Evolutionary conservation across 805 yeast genomes (phyloP), one percentile per base, ranked within the genome.

Genomic region (Kazachstania bromeliacearum): DNA sequence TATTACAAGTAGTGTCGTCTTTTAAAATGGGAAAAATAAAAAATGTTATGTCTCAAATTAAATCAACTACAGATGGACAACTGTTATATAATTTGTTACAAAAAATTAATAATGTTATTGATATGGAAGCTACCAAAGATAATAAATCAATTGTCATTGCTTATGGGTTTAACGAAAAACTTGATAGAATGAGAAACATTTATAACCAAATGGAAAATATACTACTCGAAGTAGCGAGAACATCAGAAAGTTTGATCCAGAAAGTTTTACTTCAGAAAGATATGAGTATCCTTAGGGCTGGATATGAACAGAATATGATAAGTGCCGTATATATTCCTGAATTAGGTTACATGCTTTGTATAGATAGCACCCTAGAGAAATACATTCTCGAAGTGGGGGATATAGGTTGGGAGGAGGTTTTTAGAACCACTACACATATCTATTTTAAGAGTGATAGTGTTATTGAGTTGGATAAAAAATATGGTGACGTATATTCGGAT

Each of bases 251-350:
- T 5, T 6, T 18, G 3, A 8, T 45, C 12, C 23, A 22, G 7
- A 24, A 33, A 6, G 9, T 32, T 10, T 10, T 53, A 6, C 54
- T 64, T 9, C 26, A 27, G 0, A 22, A 28, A 3, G 19, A 48
- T 2, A 25, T 28, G 2, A 22, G 12, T 4, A 37, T 36, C 12
- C 28, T 29, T 5, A 29, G 29, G 14, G 37, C 36, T 25, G n/a
- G 36, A 6, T 33, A 38, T 2, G 15, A 15, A 21, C 38, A 42
- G 2, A 46, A 46, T 4, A n/a, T 44, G 2, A 24, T 61, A 1
- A 65, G 63, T 36, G 62, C 62, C 0, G 60, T 63, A 0, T 69
- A 68, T 42, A 62, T 68, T 18, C 73, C 73, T 3, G 72, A 69
- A 30, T 40, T 69, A 16, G 74, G 73, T 0, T 69, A 59, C 34